phyloP scores from a whole-genome alignment of 2,329 filamentous ascomycete species.

The Penicillium fuscoglaucum region DNA sequence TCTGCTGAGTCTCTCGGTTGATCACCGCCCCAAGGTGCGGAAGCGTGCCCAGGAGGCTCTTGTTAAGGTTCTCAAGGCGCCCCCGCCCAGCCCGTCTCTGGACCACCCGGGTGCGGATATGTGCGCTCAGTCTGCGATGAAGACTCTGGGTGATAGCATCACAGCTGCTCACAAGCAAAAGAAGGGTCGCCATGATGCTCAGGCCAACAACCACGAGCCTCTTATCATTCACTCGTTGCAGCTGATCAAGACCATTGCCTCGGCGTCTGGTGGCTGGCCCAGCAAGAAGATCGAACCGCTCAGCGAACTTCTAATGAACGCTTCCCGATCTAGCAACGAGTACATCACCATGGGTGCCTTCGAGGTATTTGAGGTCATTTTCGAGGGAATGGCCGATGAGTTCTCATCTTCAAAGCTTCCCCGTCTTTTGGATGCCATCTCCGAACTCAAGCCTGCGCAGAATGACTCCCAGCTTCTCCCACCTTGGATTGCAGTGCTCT shows the following conservation, averaged over 20 bases:
- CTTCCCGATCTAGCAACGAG: conserved; percentile 87
- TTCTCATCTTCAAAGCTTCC: conserved; percentile 87
- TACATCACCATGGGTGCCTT: conserved; percentile 96
- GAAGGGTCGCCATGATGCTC: conserved; percentile 49
- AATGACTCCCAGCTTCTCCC: conserved; percentile 94
- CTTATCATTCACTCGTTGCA: conserved; percentile 88
- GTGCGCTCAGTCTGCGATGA: conserved; percentile 88
- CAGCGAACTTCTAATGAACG: conserved; percentile 83
- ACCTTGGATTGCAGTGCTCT: conserved; percentile 94
- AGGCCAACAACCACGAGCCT: conserved; percentile 67
- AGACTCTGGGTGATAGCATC: conserved; percentile 71
- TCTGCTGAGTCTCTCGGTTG: conserved; percentile 78
- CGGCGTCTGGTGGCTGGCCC: conserved; percentile 89
- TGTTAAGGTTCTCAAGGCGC: conserved; percentile 75
- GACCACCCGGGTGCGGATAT: conserved; percentile 95
- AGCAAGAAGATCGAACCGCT: conserved; percentile 92
- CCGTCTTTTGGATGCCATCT: conserved; percentile 84
- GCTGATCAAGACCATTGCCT: conserved; percentile 84
- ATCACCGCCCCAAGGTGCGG: conserved; percentile 87
- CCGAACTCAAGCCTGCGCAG: conserved; percentile 83
- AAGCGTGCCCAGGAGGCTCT: conserved; percentile 91
- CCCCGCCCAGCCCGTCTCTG: conserved; percentile 85
- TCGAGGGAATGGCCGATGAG: conserved; percentile 85
- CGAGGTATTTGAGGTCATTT: conserved; percentile 96
- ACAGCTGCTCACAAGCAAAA: conserved; percentile 68